phyloP scores from a whole-genome alignment of 371 early-diverging fungal genomes.

The Chytridiales sp. region DNA sequence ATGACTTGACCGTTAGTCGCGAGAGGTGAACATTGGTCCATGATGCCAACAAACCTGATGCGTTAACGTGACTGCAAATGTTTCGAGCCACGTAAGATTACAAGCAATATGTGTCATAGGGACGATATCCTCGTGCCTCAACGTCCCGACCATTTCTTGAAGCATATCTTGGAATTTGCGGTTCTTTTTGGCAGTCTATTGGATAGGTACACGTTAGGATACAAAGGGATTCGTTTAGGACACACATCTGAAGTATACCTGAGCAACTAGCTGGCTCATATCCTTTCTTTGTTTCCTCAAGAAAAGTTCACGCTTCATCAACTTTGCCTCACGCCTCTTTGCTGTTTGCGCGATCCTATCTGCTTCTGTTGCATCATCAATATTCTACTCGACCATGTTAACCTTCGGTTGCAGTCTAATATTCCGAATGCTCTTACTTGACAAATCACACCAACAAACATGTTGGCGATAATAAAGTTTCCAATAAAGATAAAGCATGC shows the following conservation, averaged over 20 bases:
- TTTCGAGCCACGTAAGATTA: slow-evolving; percentile 46
- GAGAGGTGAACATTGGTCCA: not conserved
- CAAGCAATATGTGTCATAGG: slow-evolving; percentile 35
- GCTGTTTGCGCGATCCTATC: slow-evolving; percentile 27
- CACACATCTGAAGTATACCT: slow-evolving; percentile 11
- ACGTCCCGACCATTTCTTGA: slow-evolving; percentile 36
- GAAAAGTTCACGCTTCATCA: slow-evolving; percentile 41
- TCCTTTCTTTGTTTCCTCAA: slow-evolving; percentile 38
- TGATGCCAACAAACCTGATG: slow-evolving; percentile 11
- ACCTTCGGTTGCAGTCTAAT: not conserved
- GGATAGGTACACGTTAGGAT: not conserved
- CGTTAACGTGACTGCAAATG: slow-evolving; percentile 41
- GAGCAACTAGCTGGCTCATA: slow-evolving; percentile 37
- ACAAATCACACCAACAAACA: slow-evolving; percentile 49
- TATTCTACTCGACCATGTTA: slow-evolving; percentile 22
- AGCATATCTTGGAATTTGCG: slow-evolving; percentile 40
- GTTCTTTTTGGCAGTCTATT: slow-evolving; percentile 20
- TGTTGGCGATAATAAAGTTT: slow-evolving; percentile 45
- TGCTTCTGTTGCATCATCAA: slow-evolving; percentile 41
- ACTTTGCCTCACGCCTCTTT: slow-evolving; percentile 23
- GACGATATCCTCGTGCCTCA: slow-evolving; percentile 45
- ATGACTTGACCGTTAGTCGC: slow-evolving; percentile 12
- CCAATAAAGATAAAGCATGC: slow-evolving; percentile 39
- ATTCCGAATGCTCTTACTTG: slow-evolving; percentile 24
- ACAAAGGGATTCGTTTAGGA: not conserved